Conservation (phyloP, 2,329 filamentous ascomycete species). For the Fusarium liriodendri region DNA sequence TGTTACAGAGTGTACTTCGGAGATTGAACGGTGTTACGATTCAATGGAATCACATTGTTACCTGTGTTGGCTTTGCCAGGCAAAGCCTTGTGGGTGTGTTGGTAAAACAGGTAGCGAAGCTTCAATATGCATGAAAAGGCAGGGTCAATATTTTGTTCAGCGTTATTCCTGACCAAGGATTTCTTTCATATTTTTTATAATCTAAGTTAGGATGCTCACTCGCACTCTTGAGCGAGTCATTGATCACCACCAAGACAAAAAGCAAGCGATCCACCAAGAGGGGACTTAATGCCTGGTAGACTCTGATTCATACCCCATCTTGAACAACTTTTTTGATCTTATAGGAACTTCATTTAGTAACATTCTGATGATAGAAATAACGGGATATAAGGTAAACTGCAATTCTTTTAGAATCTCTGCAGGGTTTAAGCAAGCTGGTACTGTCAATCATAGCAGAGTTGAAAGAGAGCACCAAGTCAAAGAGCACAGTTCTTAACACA, state of each 20-base stretch:
- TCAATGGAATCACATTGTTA: not conserved
- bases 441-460: not conserved
- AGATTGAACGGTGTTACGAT: not conserved
- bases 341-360: not conserved
- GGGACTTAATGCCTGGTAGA: not conserved
- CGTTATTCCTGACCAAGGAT: not conserved
- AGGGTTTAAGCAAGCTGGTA: not conserved
- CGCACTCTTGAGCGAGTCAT: not conserved
- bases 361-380: not conserved
- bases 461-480: not conserved
- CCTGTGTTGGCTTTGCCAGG: not conserved
- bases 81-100: not conserved
- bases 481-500: not conserved
- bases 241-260: not conserved
- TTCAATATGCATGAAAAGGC: not conserved
- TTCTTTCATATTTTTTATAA: not conserved
- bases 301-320: not conserved
- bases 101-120: not conserved
- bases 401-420: not conserved
- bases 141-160: not conserved
- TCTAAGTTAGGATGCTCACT: not conserved
- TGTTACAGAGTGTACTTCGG: not conserved
- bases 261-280: not conserved
- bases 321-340: not conserved
- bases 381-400: not conserved